Base-by-base conservation (phyloP, 768 basidiomycete species). In the Boletus reticulatus region DNA sequence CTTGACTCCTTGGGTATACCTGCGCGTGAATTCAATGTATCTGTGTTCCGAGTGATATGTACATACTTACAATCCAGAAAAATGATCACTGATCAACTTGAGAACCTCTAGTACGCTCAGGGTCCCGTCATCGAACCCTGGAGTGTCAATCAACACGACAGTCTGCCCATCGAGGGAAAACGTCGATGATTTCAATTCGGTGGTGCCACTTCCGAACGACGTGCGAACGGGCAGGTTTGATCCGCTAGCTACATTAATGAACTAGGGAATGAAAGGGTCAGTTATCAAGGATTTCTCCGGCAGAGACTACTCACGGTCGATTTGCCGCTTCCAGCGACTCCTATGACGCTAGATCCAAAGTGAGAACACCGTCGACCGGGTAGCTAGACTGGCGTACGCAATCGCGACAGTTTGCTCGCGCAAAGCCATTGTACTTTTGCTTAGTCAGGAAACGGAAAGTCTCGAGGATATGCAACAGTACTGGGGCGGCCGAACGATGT, bases 71-170 rank as follows among this genome's bases (percentile, higher is more conserved):
- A 61, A 60, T 48, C 56, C 55, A 24, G 63, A 46, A 41, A 64
- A 61, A 22, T 61, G 60, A 16, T 20, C 74, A 57, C 80, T 77
- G 43, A 82, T 80, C 70, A 74, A 70, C 31, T 70, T 74, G 22
- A 83, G 67, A 5, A 83, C 72, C 14, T 76, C 74, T 0, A 75
- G 69, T 42, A 81, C 80, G 53, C 71, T 77, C 41, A 67, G 72
- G n/a, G 37, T 38, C 4, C 78, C 76, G 56, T 83, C 81, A 56
- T 83, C 81, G 54, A 84, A 84, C 6, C 83, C 83, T 2, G 83
- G 83, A 0, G 82, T 84, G 60, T 85, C 83, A 49, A 85, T 77
- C 24, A 85, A 67, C 1, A 71, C 76, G 43, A 84, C 71, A 24
- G 50, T 59, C 12, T 67, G 69, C 1, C 77, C 79, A 47, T 79